A percentile compares a stretch with the other conserved stretches of the same genome.
Conservation (phyloP, 345 rosid species). For the Populus euphratica region DNA sequence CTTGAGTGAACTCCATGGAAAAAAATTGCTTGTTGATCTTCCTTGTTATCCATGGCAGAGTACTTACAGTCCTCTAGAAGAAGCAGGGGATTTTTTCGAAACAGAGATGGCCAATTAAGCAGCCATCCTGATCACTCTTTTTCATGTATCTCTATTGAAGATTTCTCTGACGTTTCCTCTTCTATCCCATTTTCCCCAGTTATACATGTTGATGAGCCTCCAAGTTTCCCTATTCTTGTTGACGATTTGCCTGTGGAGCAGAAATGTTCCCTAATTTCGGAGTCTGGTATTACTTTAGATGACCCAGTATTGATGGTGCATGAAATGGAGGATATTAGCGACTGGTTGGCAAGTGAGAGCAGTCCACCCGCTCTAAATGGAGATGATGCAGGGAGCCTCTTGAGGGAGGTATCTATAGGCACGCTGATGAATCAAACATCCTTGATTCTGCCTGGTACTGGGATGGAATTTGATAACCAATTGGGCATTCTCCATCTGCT, state of each 20-base stretch:
- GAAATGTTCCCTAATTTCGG: neutral
- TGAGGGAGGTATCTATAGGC: slow-evolving; percentile 12
- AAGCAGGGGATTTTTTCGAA: slow-evolving; percentile 13
- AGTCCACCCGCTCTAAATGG: slow-evolving; percentile 9
- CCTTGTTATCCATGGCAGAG: slow-evolving; percentile 11
- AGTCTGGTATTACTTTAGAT: neutral
- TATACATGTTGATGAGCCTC: slow-evolving; percentile 1
- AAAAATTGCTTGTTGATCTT: no score
- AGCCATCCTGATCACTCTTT: slow-evolving; percentile 18
- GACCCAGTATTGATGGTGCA: slow-evolving; percentile 11
- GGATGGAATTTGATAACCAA: slow-evolving; percentile 26
- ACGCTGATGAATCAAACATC: neutral
- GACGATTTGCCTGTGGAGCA: slow-evolving; percentile 10
- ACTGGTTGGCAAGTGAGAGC: slow-evolving; percentile 14
- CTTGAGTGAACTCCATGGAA: no score
- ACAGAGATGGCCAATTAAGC: slow-evolving; percentile 12
- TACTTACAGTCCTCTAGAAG: slow-evolving; percentile 7
- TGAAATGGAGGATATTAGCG: slow-evolving; percentile 7
- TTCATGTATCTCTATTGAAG: slow-evolving; percentile 13
- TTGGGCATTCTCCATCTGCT: slow-evolving; percentile 32
- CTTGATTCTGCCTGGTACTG: slow-evolving; percentile 20
- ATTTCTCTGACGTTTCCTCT: slow-evolving; percentile 23
- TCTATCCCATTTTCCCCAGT: slow-evolving; percentile 8
- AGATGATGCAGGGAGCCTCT: slow-evolving; percentile 13
- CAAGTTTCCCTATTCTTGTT: neutral